A percentile compares a stretch with the other conserved stretches of the same genome.
These are phyloP conservation scores for Talaromyces adpressus DNA, from an alignment of 495 filamentous ascomycete species.

Conservation along the genomic window DNA sequence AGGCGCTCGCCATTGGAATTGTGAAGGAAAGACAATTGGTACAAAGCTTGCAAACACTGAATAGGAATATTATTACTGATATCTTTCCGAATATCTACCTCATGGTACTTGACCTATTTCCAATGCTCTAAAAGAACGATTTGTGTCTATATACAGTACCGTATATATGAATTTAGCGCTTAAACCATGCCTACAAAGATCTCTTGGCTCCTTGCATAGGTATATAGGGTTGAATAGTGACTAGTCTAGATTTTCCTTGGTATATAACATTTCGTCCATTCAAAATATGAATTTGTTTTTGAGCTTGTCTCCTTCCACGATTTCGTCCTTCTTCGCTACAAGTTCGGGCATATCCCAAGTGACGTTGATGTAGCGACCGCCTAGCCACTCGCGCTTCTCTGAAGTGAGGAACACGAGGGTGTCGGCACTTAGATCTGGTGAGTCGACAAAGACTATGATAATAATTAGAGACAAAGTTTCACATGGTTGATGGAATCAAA, in stretches of 20 bases:
- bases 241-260: not conserved
- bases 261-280: not conserved
- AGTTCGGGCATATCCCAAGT: slow-evolving; percentile 42
- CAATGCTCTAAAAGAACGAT: too few species aligned
- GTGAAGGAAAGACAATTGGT: too few species aligned
- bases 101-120: too few species aligned
- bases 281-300: slow-evolving; percentile 12
- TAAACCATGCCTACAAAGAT: too few species aligned
- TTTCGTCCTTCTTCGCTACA: slow-evolving; percentile 31
- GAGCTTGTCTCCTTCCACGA: slow-evolving; percentile 29
- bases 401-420: slow-evolving; percentile 26
- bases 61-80: too few species aligned
- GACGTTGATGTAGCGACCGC: slow-evolving; percentile 25
- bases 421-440: slow-evolving; percentile 27
- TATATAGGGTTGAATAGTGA: too few species aligned
- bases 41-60: too few species aligned
- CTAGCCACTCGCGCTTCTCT: slow-evolving; percentile 31
- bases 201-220: too few species aligned
- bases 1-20: too few species aligned
- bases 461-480: not conserved
- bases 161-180: too few species aligned
- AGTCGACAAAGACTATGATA: slow-evolving; percentile 19
- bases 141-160: too few species aligned
- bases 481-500: not conserved
- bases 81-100: too few species aligned